phyloP scores from a whole-genome alignment of 768 basidiomycete species.

The Symmetrospora coprosmae region DNA sequence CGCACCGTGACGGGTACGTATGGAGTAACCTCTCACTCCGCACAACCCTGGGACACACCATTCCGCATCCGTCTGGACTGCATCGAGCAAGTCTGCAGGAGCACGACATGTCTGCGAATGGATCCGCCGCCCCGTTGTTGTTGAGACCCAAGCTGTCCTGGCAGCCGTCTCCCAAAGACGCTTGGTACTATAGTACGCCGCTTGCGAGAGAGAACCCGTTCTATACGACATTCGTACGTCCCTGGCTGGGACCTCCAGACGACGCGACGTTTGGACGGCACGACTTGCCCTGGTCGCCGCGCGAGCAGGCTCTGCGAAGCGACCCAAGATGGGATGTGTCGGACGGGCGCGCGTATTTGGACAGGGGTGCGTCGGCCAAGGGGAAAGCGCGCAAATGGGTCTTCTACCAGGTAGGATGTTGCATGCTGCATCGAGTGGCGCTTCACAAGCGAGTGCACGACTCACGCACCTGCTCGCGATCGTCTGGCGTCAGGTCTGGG shows the following conservation, averaged over 20 bases:
- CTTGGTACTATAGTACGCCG: no score
- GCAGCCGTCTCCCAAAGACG: no score
- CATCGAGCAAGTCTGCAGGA: no score
- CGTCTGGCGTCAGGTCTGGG: conserved; percentile 20
- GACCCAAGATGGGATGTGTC: conserved; percentile 1
- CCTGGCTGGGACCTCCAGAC: background rate
- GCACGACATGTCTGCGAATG: no score
- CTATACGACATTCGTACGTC: conserved; percentile 13
- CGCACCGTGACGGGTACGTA: no score
- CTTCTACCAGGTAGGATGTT: conserved; percentile 24
- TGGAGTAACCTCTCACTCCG: no score
- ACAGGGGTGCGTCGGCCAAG: no score
- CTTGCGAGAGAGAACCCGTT: no score
- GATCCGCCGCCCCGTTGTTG: no score
- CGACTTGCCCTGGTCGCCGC: conserved; percentile 14
- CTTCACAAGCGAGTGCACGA: background rate
- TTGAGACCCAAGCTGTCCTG: no score
- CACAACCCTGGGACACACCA: no score
- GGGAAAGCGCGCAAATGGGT: conserved; percentile 21
- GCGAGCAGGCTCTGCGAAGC: conserved; percentile 12
- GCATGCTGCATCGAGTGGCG: background rate
- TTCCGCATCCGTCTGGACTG: no score
- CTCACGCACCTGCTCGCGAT: background rate
- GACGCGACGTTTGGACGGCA: conserved; percentile 27
- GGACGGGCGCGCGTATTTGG: conserved; percentile 18